Conservation (phyloP, 495 filamentous ascomycete species). For the Schizothecium vesticola region DNA sequence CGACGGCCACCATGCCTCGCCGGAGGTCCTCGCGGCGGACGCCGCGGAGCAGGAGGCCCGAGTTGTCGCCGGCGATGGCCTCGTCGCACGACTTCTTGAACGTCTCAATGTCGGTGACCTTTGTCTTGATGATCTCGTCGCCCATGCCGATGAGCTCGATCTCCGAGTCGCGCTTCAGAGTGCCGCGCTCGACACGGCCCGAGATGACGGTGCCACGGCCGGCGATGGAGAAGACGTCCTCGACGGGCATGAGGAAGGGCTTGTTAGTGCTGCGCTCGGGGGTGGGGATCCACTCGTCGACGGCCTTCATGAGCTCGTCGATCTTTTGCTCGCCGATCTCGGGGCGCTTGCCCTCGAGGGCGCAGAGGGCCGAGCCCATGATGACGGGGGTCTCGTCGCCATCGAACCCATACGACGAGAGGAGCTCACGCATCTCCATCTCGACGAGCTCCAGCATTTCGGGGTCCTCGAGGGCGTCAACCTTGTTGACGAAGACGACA, state of each 20-base stretch:
- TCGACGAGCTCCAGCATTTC: slow-evolving; percentile 99
- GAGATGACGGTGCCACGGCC: slow-evolving; percentile 96
- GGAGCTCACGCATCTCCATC: slow-evolving; percentile 99
- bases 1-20: slow-evolving; percentile 87
- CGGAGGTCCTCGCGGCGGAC: slow-evolving; percentile 86
- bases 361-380: slow-evolving; percentile 92
- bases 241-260: slow-evolving; percentile 97
- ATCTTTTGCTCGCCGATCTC: slow-evolving; percentile 85
- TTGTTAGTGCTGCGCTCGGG: slow-evolving; percentile 87
- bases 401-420: slow-evolving; percentile 89
- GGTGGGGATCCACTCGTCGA: slow-evolving; percentile 95
- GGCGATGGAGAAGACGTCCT: slow-evolving; percentile 97
- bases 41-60: slow-evolving; percentile 93
- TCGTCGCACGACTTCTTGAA: slow-evolving; percentile 99
- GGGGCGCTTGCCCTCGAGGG: slow-evolving; percentile 78
- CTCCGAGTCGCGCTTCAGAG: slow-evolving; percentile 84
- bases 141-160: slow-evolving; percentile 89
- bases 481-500: slow-evolving; percentile 99
- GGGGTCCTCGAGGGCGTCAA: slow-evolving; percentile 90
- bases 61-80: slow-evolving; percentile 92
- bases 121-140: slow-evolving; percentile 78
- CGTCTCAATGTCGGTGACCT: slow-evolving; percentile 98
- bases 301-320: slow-evolving; percentile 79
- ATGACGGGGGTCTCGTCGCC: slow-evolving; percentile 96
- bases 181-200: slow-evolving; percentile 94